Evolutionary conservation across 2,329 filamentous ascomycete genomes (phyloP), one percentile per base, ranked within the genome.

Genomic region (Hypoxylon sp.): DNA sequence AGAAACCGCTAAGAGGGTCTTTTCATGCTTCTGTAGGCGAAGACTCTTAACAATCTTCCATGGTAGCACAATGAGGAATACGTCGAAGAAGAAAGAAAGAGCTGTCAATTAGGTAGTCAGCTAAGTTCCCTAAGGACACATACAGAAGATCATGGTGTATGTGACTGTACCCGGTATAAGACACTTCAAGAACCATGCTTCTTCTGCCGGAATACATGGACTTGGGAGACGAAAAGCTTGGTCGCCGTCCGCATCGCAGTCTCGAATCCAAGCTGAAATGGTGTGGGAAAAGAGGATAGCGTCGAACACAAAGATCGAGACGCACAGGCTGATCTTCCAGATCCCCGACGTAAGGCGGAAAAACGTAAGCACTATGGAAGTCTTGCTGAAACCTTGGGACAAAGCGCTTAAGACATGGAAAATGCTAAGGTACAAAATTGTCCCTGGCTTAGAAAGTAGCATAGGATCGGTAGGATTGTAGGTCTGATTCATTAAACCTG

Each of bases 1-100:
- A 11, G 65, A 65, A n/a, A 70, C 49, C 7, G 43, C 61, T 8
- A 71, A 34, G 8, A 67, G 65, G 8, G 68, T 55, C 50, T 67
- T 70, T n/a, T 71, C 67, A 15, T 62, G 57, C 39, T 47, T 51
- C 13, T 62, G 54, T 17, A 71, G 56, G n/a, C 58, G 32, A 22
- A 71, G 65, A 4, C 52, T 28, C 10, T 54, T 55, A 20, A 69
- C 63, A 13, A 70, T 68, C 55, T 53, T 67, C 67, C 67, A 71
- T 4, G 65, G 65, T 1, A 69, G 22, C 39, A 68, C 11, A 1
- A 59, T 64, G 19, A 68, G 63, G 41, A 65, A 67, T 2, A 44
- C 44, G 56, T 71, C 69, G 7, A 70, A 39, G 10, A 24, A 15
- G 59, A 68, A 65, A 4, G 67, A 71, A 5, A 66, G 43, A 5